phyloP scores from a whole-genome alignment of 2,329 filamentous ascomycete species.

The Sordariomycetes sp. region DNA sequence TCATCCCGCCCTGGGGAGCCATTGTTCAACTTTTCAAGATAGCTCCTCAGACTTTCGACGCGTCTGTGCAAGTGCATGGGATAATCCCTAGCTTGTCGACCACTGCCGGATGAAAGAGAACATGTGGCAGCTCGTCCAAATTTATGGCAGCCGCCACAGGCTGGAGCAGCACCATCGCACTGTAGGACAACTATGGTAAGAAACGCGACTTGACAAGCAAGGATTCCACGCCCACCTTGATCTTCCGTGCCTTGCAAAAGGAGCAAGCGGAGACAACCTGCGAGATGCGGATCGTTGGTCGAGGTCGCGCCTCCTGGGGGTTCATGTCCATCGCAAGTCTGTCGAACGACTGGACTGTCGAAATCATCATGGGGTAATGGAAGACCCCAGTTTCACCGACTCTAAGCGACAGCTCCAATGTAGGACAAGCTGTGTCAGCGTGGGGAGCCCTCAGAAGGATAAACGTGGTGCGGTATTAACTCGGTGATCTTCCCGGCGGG shows the following conservation, averaged over 20 bases:
- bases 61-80: slow-evolving; percentile 10
- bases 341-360: too few relatives aligned
- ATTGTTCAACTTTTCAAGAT: slow-evolving; percentile 3
- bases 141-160: slow-evolving; percentile 12
- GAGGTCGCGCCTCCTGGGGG: neutral
- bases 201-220: neutral
- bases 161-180: slow-evolving; percentile 11
- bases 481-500: too few relatives aligned
- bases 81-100: slow-evolving; percentile 7
- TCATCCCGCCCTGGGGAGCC: neutral
- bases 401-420: too few relatives aligned
- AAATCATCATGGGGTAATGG: too few relatives aligned
- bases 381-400: too few relatives aligned
- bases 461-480: too few relatives aligned
- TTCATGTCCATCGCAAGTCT: neutral
- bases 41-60: slow-evolving; percentile 7
- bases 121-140: slow-evolving; percentile 11
- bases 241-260: slow-evolving; percentile 14
- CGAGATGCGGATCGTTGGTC: slow-evolving; percentile 7
- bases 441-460: too few relatives aligned
- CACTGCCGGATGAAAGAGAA: slow-evolving; percentile 8
- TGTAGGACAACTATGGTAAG: neutral
- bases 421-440: too few relatives aligned
- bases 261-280: slow-evolving; percentile 13
- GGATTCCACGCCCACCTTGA: slow-evolving; percentile 6